phyloP scores from a whole-genome alignment of 2,329 filamentous ascomycete genomes.

The Didymella keratinophila region DNA sequence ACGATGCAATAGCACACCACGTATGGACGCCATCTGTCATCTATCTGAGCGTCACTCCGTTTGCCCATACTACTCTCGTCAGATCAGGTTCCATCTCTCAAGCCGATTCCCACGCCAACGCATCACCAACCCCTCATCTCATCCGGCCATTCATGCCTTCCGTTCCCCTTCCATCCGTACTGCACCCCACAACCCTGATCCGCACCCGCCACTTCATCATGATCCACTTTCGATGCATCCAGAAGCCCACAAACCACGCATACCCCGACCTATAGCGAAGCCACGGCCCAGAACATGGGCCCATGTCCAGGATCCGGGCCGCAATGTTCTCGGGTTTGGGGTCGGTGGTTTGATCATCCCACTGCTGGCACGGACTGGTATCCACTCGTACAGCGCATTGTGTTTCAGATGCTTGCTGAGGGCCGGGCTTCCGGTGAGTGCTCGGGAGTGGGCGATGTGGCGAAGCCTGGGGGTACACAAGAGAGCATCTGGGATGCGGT shows the following conservation, averaged over 20 bases:
- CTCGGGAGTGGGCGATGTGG: background rate
- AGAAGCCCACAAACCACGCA: background rate
- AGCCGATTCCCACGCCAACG: background rate
- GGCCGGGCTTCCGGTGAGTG: slow-evolving; percentile 13
- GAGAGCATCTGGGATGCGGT: background rate
- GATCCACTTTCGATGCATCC: background rate
- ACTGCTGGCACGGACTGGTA: background rate
- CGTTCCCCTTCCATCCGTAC: background rate
- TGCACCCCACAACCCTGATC: background rate
- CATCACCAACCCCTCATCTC: background rate
- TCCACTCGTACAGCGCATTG: background rate
- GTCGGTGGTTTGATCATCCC: background rate
- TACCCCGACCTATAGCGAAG: background rate
- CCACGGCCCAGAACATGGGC: background rate
- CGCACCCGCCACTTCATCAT: slow-evolving; percentile 8
- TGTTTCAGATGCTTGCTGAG: background rate
- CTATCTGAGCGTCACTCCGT: background rate
- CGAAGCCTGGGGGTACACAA: background rate
- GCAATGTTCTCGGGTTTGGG: background rate
- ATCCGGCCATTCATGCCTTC: background rate
- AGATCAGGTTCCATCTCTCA: background rate
- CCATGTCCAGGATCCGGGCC: slow-evolving; percentile 5
- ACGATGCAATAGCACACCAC: background rate
- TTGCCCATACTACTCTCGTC: background rate
- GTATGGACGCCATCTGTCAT: background rate